phyloP scores from a whole-genome alignment of 768 basidiomycete species.

The Termitomyces sp. region DNA sequence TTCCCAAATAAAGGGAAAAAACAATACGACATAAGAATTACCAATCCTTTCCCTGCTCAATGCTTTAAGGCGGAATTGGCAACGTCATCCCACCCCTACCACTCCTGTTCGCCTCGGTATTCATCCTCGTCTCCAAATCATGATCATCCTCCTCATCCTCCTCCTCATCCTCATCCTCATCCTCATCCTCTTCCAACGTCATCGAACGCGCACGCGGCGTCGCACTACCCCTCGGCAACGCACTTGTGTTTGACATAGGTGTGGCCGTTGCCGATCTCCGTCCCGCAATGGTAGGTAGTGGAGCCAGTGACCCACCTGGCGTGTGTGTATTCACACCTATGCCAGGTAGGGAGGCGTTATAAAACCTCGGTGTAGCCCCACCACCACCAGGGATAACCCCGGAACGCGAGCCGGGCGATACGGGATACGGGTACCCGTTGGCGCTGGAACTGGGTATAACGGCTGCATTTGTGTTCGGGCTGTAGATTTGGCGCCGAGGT shows the following conservation, averaged over 20 bases:
- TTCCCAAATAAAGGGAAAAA: background rate
- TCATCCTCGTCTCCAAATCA: conserved; percentile 2
- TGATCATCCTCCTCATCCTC: conserved; percentile 3
- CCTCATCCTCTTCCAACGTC: background rate
- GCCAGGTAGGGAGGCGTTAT: background rate
- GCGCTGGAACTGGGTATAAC: conserved; percentile 3
- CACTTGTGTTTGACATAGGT: conserved; percentile 2
- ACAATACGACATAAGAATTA: background rate
- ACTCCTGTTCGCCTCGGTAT: conserved; percentile 7
- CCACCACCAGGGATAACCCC: background rate
- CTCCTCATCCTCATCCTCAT: conserved; percentile 1
- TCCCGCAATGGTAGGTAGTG: background rate
- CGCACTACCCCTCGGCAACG: background rate
- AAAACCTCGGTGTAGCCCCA: background rate
- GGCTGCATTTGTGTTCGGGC: background rate
- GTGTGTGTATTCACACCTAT: background rate
- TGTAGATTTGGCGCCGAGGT: conserved; percentile 3
- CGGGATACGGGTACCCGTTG: background rate
- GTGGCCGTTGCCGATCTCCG: background rate
- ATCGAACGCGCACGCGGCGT: background rate
- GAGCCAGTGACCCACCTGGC: background rate
- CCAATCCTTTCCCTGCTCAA: background rate
- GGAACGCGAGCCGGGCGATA: background rate
- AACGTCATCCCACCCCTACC: background rate
- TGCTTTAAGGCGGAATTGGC: background rate